phyloP scores from a whole-genome alignment of 768 basidiomycete species.

The Strobilomyces echinocephalus region DNA sequence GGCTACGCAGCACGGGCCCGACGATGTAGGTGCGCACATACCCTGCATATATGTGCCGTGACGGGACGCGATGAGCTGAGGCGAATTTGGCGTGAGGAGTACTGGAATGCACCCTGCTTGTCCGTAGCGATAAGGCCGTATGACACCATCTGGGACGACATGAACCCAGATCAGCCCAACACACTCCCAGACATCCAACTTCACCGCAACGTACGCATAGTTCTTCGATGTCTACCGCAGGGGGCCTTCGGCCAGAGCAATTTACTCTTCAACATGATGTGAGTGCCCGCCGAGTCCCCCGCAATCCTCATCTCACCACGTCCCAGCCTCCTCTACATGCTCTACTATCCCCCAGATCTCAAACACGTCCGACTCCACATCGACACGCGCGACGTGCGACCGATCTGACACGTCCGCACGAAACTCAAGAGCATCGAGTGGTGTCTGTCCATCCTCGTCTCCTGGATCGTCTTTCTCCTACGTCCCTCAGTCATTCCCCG shows the following conservation, averaged over 20 bases:
- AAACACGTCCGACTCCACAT: conserved; percentile 56
- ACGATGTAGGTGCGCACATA: neutral
- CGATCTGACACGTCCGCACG: conserved; percentile 41
- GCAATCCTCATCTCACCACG: neutral
- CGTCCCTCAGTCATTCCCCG: no score
- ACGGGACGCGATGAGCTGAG: neutral
- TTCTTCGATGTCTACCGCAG: no score
- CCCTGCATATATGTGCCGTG: neutral
- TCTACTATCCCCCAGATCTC: conserved; percentile 83
- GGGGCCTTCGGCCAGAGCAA: no score
- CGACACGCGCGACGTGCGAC: conserved; percentile 39
- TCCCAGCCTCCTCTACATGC: conserved; percentile 81
- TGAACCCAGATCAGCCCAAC: no score
- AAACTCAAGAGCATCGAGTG: conserved; percentile 61
- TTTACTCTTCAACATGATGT: conserved; percentile 80
- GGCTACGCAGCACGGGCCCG: neutral
- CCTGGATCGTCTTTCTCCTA: conserved; percentile 65
- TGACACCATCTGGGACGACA: no score
- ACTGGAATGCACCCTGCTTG: conserved; percentile 9
- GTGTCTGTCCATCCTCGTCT: conserved; percentile 70
- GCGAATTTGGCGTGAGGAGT: neutral
- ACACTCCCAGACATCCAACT: no score
- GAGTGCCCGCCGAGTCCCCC: conserved; percentile 28
- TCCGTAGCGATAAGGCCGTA: conserved; percentile 46
- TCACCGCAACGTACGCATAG: no score